Evolutionary conservation across 768 basidiomycete species (phyloP), one percentile per base, ranked within the genome.

Genomic region (Termitomyces sp.): DNA sequence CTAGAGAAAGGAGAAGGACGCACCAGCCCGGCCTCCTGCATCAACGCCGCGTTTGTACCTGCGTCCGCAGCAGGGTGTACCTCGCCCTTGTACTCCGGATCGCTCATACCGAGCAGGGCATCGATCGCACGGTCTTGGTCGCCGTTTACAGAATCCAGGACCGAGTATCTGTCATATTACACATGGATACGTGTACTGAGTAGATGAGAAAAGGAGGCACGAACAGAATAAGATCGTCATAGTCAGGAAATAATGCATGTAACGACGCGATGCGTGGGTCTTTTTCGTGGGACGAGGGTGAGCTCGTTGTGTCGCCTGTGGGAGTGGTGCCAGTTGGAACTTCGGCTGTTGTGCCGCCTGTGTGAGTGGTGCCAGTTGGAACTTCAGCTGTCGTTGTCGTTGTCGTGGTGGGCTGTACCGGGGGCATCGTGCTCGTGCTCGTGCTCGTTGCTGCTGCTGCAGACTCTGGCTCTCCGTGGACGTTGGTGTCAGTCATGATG

Each of bases 101-200:
- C 93, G 73, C 82, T 92, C 92, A 95, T 94, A 10, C 87, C 88
- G 7, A 95, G 81, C 9, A 95, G 78, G 1, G 80, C 75, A 66
- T 94, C 92, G 59, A 94, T 81, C 5, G 92, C 92, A 34, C 80
- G 81, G 63, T 91, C 91, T 64, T 92, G 85, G 65, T 91, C 77
- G 11, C 86, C 81, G n/a, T 77, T 69, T 5, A 88, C 88, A 6
- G 87, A 88, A 61, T 92, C 84, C 51, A 95, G 77, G 0, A 95
- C 87, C 8, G 86, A 86, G 68, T 80, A 79, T 45, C 88, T 90
- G 47, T 4, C n/a, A 54, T 15, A 1, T 10, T 6, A 42, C 15
- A 40, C 38, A 40, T 15, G 4, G 5, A 11, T 54, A 25, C 25
- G 25, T 25, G 25, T 25, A 25, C 25, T 1, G 25, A 25, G 25